phyloP scores from a whole-genome alignment of 805 yeast genomes.

The Debaryomyces maramus region DNA sequence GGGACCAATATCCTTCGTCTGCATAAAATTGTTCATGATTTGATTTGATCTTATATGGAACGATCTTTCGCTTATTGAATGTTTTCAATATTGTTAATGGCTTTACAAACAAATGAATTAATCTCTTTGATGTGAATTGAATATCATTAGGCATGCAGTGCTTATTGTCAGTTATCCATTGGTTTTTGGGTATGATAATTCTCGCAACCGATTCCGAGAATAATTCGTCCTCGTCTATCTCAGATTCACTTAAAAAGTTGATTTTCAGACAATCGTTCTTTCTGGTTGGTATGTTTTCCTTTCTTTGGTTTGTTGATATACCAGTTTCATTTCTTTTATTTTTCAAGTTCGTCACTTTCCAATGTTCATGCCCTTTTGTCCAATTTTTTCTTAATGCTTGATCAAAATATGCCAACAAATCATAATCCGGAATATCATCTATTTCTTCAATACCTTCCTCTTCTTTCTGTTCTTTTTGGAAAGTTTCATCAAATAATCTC shows the following conservation, averaged over 20 bases:
- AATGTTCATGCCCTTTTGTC: conserved; percentile 81
- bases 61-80: not conserved
- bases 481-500: conserved; percentile 7
- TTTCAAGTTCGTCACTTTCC: conserved; percentile 70
- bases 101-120: conserved; percentile 66
- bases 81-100: conserved; percentile 35
- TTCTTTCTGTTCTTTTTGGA: conserved; percentile 2
- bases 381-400: conserved; percentile 66
- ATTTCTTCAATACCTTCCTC: not conserved
- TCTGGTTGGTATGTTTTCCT: conserved; percentile 8
- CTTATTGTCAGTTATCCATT: conserved; percentile 14
- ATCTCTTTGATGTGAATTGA: conserved; percentile 65
- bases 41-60: not conserved
- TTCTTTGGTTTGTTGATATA: conserved; percentile 12
- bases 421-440: conserved; percentile 41
- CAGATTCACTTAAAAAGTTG: conserved; percentile 31
- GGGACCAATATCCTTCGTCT: conserved; percentile 74
- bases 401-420: conserved; percentile 79
- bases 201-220: conserved; percentile 22
- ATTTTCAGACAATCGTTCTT: conserved; percentile 20
- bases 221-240: conserved; percentile 34
- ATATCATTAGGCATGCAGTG: conserved; percentile 69
- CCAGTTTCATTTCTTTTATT: conserved; percentile 32
- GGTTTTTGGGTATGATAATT: conserved; percentile 19
- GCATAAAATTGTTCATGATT: conserved; percentile 30